phyloP scores from a whole-genome alignment of 2,329 filamentous ascomycete genomes.

The Hymenoscyphus linearis region DNA sequence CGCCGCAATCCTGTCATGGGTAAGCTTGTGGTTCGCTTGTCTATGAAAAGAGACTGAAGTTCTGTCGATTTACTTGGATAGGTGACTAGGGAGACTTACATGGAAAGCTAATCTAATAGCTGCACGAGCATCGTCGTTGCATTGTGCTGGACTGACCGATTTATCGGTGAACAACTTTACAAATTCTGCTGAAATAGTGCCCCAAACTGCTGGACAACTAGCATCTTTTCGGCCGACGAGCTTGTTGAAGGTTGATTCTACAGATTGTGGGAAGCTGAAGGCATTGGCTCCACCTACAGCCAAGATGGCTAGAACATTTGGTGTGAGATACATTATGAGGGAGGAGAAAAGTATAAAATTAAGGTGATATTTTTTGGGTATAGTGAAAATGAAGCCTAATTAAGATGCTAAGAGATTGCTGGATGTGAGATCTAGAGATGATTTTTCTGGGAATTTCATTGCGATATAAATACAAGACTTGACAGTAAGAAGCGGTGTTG shows the following conservation, averaged over 20 bases:
- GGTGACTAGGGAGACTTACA: neutral
- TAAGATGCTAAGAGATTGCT: neutral
- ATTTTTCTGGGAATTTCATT: neutral
- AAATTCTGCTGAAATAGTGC: neutral
- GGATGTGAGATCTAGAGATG: neutral
- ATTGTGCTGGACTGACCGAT: conserved; percentile 8
- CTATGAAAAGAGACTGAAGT: neutral
- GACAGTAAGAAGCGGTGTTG: neutral
- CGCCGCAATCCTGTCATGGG: conserved; percentile 18
- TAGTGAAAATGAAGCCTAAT: neutral
- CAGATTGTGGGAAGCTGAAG: neutral
- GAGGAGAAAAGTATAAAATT: neutral
- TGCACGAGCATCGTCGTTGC: conserved; percentile 19
- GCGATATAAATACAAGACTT: neutral
- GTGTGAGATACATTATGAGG: conserved; percentile 4
- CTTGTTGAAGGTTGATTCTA: neutral
- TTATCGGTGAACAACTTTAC: conserved; percentile 10
- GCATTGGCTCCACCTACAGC: conserved; percentile 1
- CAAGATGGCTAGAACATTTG: neutral
- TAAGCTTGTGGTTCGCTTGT: too few species aligned
- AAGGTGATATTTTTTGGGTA: neutral
- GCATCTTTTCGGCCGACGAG: neutral
- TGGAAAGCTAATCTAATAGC: conserved; percentile 15
- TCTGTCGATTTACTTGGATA: neutral
- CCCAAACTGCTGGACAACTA: conserved; percentile 8